Conservation (phyloP, 805 yeast genomes). For the Teunomyces stri region DNA sequence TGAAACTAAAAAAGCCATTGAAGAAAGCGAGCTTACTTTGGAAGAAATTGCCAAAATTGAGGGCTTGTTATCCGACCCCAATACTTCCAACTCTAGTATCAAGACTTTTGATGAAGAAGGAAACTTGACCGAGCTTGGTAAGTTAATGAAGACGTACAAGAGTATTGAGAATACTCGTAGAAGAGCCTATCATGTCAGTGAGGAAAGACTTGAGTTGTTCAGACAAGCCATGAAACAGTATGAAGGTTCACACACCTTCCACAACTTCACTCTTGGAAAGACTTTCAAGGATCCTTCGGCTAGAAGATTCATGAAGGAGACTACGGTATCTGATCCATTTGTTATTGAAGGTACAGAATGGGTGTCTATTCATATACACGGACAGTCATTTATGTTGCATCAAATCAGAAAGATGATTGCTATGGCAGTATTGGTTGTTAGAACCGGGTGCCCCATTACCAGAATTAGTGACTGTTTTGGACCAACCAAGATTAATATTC, state of each 20-base stretch:
- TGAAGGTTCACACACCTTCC: conserved; percentile 89
- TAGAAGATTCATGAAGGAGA: conserved; percentile 72
- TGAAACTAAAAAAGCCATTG: conserved; percentile 38
- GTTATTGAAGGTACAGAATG: conserved; percentile 93
- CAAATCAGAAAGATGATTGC: conserved; percentile 98
- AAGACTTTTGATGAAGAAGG: conserved; percentile 34
- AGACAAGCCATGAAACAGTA: conserved; percentile 69
- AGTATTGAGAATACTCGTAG: conserved; percentile 64
- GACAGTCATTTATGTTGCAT: conserved; percentile 97
- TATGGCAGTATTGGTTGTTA: conserved; percentile 80
- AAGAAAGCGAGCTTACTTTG: conserved; percentile 34
- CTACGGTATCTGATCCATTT: conserved; percentile 83
- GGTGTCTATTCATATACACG: conserved; percentile 94
- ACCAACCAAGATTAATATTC: conserved; percentile 75
- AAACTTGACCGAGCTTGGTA: conserved; percentile 36
- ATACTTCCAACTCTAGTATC: conserved; percentile 17
- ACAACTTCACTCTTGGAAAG: conserved; percentile 83
- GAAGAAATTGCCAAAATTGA: conserved; percentile 21
- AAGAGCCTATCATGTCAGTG: conserved; percentile 63
- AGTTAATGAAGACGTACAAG: conserved; percentile 51
- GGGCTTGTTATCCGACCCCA: conserved; percentile 9
- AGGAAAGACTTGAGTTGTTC: conserved; percentile 59
- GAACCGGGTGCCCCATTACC: conserved; percentile 79
- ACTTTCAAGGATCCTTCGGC: conserved; percentile 82
- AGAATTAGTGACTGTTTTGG: conserved; percentile 79